Percentiles rank a stretch among this genome's conserved stretches.
phyloP scores from a whole-genome alignment of 1,284 basidiomycete genomes.

The Xanthoconium separans region DNA sequence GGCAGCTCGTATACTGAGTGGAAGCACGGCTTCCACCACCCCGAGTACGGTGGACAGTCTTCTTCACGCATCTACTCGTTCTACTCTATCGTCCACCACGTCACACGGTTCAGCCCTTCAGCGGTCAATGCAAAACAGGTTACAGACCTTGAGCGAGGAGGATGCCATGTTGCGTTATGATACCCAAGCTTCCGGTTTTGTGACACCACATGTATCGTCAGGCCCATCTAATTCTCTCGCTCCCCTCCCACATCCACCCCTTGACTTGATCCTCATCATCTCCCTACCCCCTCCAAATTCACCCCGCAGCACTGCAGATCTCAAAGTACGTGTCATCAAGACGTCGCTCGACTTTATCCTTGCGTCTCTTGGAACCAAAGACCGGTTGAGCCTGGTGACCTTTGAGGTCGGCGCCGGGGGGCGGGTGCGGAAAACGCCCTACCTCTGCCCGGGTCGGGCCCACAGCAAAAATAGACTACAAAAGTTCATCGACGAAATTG shows the following conservation, averaged over 20 bases:
- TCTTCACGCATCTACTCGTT: conserved; percentile 63
- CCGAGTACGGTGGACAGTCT: conserved; percentile 70
- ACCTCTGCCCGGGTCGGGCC: conserved; percentile 69
- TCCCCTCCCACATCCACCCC: conserved; percentile 80
- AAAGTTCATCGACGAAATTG: conserved; percentile 76
- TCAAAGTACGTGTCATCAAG: conserved; percentile 86
- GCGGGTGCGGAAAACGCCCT: conserved; percentile 83
- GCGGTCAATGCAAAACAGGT: conserved; percentile 44
- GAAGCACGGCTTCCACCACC: conserved; percentile 64
- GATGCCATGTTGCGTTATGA: conserved; percentile 60
- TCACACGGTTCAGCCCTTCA: conserved; percentile 57
- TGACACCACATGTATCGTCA: conserved; percentile 73
- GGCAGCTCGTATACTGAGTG: conserved; percentile 75
- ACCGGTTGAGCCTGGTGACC: conserved; percentile 84
- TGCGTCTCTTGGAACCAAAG: conserved; percentile 69
- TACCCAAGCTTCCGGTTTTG: conserved; percentile 46
- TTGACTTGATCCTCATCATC: conserved; percentile 91
- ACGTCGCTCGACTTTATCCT: conserved; percentile 83
- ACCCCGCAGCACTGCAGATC: conserved; percentile 72
- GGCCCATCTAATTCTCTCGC: conserved; percentile 76
- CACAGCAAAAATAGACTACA: conserved; percentile 71
- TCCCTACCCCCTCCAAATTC: conserved; percentile 77
- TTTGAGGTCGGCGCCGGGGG: conserved; percentile 85
- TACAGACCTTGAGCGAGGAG: conserved; percentile 68
- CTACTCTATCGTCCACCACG: conserved; percentile 67